Percentiles rank a stretch among this genome's conserved stretches.
Evolutionary conservation across 805 yeast genomes (phyloP).

Genomic region (Cyberlindnera petersonii): DNA sequence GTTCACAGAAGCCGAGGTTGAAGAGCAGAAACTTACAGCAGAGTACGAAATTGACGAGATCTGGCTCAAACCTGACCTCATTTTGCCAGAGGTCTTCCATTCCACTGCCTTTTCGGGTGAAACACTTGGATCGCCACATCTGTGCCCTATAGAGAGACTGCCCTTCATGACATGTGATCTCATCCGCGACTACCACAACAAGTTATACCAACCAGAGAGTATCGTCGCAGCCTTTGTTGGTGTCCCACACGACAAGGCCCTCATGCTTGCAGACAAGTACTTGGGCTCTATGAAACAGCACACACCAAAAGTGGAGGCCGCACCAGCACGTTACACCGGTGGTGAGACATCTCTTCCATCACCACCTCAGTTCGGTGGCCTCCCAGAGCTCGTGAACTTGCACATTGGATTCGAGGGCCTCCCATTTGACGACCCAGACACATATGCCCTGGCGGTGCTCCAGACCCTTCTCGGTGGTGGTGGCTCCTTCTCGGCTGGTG

Average conservation of each 20-base stretch:
- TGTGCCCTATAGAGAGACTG: slow-evolving; percentile 72
- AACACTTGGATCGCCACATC: slow-evolving; percentile 81
- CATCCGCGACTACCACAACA: slow-evolving; percentile 55
- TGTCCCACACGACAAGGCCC: slow-evolving; percentile 64
- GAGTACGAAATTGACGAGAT: slow-evolving; percentile 81
- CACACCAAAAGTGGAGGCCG: slow-evolving; percentile 27
- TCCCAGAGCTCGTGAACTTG: slow-evolving; percentile 73
- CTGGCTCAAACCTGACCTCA: slow-evolving; percentile 75
- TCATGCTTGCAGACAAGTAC: slow-evolving; percentile 55
- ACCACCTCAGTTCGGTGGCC: slow-evolving; percentile 43
- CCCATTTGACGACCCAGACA: slow-evolving; percentile 77
- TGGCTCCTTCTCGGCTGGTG: slow-evolving; percentile 96
- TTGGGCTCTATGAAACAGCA: slow-evolving; percentile 57
- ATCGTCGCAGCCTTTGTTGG: slow-evolving; percentile 88
- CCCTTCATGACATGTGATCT: slow-evolving; percentile 48
- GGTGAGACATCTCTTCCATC: slow-evolving; percentile 54
- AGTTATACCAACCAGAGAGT: slow-evolving; percentile 73
- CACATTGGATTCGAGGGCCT: slow-evolving; percentile 87
- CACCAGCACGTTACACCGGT: slow-evolving; percentile 52
- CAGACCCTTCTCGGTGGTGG: slow-evolving; percentile 95
- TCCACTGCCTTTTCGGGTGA: slow-evolving; percentile 68
- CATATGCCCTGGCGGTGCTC: slow-evolving; percentile 84
- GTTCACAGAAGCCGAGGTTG: slow-evolving; percentile 64
- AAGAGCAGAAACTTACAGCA: slow-evolving; percentile 69
- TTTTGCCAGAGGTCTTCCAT: slow-evolving; percentile 88